Evolutionary conservation across 331 rosid species (phyloP).

Genomic region (Cydonia oblonga): DNA sequence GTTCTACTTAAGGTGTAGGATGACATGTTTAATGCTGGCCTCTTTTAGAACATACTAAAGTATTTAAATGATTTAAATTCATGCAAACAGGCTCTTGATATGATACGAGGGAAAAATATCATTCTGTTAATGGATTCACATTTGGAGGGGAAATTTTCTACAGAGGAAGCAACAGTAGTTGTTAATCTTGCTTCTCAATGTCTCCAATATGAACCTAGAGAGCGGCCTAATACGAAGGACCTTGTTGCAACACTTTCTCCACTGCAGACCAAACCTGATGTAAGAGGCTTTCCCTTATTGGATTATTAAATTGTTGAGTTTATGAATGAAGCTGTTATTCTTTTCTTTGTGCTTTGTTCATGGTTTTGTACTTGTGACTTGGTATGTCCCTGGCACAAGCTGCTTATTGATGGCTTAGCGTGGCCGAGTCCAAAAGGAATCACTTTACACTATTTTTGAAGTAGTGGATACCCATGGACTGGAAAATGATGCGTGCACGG

Average conservation of each 20-base stretch:
- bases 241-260: slow-evolving; percentile 81
- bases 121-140: slow-evolving; percentile 87
- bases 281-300: slow-evolving; percentile 26
- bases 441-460: background rate
- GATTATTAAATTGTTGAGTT: background rate
- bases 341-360: background rate
- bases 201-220: slow-evolving; percentile 91
- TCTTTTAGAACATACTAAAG: no score
- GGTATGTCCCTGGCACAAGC: background rate
- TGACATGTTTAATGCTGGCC: no score
- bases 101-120: slow-evolving; percentile 86
- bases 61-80: no score
- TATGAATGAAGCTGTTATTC: background rate
- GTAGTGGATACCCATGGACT: background rate
- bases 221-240: slow-evolving; percentile 85
- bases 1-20: no score
- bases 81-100: slow-evolving; percentile 85
- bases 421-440: background rate
- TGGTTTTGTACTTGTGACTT: background rate
- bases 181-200: slow-evolving; percentile 92
- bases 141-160: slow-evolving; percentile 87
- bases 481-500: background rate
- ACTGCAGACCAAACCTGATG: slow-evolving; percentile 76
- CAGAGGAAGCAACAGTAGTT: slow-evolving; percentile 82
- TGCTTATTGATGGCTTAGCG: background rate